Conservation (phyloP, 306 rosid species). For the Lablab purpureus region DNA sequence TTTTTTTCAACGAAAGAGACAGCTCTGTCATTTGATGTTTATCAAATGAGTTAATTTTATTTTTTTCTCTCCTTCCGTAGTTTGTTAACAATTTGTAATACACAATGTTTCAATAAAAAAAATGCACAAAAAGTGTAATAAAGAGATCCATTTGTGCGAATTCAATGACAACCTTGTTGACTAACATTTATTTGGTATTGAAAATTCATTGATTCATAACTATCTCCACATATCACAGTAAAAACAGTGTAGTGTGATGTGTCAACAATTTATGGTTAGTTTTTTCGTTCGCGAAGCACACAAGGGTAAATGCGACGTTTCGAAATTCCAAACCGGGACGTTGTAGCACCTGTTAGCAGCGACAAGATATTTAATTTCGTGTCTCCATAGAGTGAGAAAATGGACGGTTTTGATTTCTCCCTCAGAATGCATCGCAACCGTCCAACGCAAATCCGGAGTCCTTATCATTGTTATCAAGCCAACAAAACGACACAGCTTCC, state of each 20-base stretch:
- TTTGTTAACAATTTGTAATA: not conserved
- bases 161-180: not conserved
- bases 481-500: conserved; percentile 27
- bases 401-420: conserved; percentile 45
- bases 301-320: conserved; percentile 31
- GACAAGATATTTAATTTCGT: conserved; percentile 54
- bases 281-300: not conserved
- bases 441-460: conserved; percentile 40
- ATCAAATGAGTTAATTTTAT: not conserved
- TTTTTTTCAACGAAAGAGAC: no score
- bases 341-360: conserved; percentile 52
- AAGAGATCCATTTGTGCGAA: not conserved
- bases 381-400: conserved; percentile 24
- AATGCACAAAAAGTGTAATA: not conserved
- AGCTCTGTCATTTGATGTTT: no score
- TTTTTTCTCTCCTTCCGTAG: not conserved
- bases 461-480: conserved; percentile 11
- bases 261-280: not conserved
- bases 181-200: not conserved
- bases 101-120: not conserved
- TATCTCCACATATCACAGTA: not conserved
- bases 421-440: conserved; percentile 45
- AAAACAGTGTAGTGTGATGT: not conserved
- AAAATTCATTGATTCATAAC: no score
- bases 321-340: not conserved